Conservation (phyloP, 208 protist genomes). For the Leishmania tarentolae region DNA sequence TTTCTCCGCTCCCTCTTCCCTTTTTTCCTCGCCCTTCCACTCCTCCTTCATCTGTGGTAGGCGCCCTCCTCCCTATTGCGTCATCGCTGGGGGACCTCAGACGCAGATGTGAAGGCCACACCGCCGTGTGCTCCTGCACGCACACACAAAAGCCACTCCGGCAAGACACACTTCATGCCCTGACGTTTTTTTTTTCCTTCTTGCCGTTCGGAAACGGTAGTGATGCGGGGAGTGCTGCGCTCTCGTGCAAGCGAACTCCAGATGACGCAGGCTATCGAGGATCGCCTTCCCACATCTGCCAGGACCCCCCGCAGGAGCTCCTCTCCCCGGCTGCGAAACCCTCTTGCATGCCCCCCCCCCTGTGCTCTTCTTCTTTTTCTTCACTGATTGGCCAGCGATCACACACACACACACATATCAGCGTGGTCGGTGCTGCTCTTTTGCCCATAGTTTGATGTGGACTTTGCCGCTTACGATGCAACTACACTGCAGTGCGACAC, state of each 20-base stretch:
- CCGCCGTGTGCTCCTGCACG: too few species aligned
- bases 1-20: background rate
- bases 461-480: slow-evolving; percentile 26
- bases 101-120: too few species aligned
- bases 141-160: too few species aligned
- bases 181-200: background rate
- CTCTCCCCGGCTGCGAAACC: slow-evolving; percentile 1
- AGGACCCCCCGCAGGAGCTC: background rate
- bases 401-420: slow-evolving; percentile 20
- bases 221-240: background rate
- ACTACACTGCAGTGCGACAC: slow-evolving; percentile 23
- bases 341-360: slow-evolving; percentile 5
- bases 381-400: slow-evolving; percentile 7
- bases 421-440: slow-evolving; percentile 31
- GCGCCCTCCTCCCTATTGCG: too few species aligned
- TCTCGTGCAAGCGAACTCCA: background rate
- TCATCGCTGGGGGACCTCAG: too few species aligned
- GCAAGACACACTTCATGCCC: background rate
- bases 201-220: too few species aligned
- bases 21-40: background rate
- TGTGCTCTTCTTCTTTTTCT: too few species aligned
- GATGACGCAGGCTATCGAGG: background rate
- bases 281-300: background rate
- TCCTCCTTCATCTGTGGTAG: background rate
- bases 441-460: slow-evolving; percentile 36